Conservation (phyloP, 2,329 filamentous ascomycete species). For the Stromatinia cepivora region DNA sequence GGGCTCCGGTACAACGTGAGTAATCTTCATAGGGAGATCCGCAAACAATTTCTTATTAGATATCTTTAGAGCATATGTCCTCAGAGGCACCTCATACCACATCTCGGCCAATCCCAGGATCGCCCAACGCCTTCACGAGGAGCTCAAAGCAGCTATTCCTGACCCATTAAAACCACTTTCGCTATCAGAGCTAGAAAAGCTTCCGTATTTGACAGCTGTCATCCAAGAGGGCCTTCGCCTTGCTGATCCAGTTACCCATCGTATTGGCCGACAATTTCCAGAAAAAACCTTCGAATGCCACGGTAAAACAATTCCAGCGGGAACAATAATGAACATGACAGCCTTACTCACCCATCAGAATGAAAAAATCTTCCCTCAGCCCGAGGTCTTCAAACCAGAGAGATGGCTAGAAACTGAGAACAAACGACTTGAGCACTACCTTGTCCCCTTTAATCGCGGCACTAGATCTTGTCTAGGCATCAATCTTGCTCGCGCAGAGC, state of each 20-base stretch:
- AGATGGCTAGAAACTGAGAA: slow-evolving; percentile 43
- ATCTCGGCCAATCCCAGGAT: slow-evolving; percentile 41
- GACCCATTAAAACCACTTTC: background rate
- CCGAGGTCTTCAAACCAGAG: slow-evolving; percentile 39
- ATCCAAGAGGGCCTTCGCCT: slow-evolving; percentile 39
- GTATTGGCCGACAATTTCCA: slow-evolving; percentile 6
- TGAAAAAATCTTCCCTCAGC: slow-evolving; percentile 38
- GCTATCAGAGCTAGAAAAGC: slow-evolving; percentile 28
- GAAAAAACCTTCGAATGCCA: background rate
- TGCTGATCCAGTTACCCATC: background rate
- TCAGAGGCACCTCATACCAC: slow-evolving; percentile 42
- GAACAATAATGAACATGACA: slow-evolving; percentile 45
- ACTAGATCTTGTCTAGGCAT: slow-evolving; percentile 37
- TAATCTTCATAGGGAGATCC: background rate
- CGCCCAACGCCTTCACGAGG: slow-evolving; percentile 36
- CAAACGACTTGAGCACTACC: slow-evolving; percentile 34
- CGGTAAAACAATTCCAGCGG: slow-evolving; percentile 26
- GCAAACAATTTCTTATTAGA: background rate
- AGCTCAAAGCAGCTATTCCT: slow-evolving; percentile 36
- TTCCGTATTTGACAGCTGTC: slow-evolving; percentile 36
- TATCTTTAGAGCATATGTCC: slow-evolving; percentile 29
- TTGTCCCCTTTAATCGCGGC: slow-evolving; percentile 36
- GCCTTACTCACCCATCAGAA: slow-evolving; percentile 41
- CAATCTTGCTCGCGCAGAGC: slow-evolving; percentile 38
- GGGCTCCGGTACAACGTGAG: slow-evolving; percentile 41